phyloP scores from a whole-genome alignment of 2,329 filamentous ascomycete species.

The Microdochium paspali region DNA sequence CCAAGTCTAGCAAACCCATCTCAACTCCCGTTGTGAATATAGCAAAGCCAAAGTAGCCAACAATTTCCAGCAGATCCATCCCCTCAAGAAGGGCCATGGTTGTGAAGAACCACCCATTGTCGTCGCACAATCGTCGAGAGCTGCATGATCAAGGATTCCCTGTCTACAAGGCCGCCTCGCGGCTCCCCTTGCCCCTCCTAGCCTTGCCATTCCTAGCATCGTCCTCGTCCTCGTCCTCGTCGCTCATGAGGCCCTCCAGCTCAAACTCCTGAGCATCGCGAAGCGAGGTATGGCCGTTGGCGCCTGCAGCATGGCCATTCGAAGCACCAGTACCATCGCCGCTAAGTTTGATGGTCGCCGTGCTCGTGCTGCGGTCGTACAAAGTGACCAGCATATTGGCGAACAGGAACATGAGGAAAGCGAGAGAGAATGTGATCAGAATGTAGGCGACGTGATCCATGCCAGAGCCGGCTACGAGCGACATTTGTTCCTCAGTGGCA shows the following conservation, averaged over 20 bases:
- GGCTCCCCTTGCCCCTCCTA: no score
- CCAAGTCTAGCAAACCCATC: no score
- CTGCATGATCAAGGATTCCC: no score
- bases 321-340: conserved; percentile 27
- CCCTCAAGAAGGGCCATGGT: no score
- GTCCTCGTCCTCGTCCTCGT: conserved; percentile 66
- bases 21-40: no score
- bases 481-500: conserved; percentile 94
- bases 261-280: conserved; percentile 89
- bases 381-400: conserved; percentile 77
- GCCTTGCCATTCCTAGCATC: conserved; percentile 13
- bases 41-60: no score
- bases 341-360: conserved; percentile 24
- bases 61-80: no score
- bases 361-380: conserved; percentile 56
- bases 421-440: conserved; percentile 80
- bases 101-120: no score
- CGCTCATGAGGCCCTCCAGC: conserved; percentile 79
- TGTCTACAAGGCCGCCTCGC: no score
- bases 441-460: conserved; percentile 90
- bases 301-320: conserved; percentile 34
- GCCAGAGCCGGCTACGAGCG: conserved; percentile 59
- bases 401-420: conserved; percentile 87
- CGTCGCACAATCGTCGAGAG: no score
- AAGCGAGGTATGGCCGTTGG: conserved; percentile 27